These are phyloP conservation scores for Saccharomycopsis selenospora DNA, from an alignment of 805 yeast species.

Conservation along the genomic window DNA sequence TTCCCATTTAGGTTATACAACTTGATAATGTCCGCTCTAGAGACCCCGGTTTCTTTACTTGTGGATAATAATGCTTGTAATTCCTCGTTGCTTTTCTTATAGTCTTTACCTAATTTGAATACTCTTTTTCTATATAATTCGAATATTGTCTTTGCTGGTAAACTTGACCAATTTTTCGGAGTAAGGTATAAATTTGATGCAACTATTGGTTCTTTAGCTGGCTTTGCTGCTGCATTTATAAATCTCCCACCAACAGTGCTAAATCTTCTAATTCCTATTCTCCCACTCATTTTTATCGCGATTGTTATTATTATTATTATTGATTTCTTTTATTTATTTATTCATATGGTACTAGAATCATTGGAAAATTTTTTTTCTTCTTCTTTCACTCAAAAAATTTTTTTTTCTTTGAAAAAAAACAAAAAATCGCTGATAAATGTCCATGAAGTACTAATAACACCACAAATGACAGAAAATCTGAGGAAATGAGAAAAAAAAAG, in stretches of 20 bases:
- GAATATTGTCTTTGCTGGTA: conserved; percentile 56
- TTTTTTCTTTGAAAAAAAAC: no score
- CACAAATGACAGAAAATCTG: no score
- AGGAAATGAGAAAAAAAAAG: no score
- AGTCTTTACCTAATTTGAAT: conserved; percentile 43
- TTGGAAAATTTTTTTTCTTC: no score
- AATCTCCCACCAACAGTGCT: background rate
- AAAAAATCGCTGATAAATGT: no score
- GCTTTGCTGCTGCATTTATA: background rate
- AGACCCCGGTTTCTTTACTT: conserved; percentile 35
- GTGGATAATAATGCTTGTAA: conserved; percentile 49
- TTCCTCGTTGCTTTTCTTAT: conserved; percentile 45
- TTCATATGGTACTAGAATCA: no score
- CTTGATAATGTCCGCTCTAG: conserved; percentile 21
- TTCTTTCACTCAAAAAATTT: no score
- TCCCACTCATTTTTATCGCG: background rate
- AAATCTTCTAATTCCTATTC: background rate
- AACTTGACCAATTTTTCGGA: conserved; percentile 66
- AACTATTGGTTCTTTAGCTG: background rate
- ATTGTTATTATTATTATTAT: no score
- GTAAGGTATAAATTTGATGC: conserved; percentile 37
- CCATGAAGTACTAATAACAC: no score
- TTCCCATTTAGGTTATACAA: conserved; percentile 25
- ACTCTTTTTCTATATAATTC: conserved; percentile 55
- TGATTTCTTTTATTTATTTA: no score